phyloP scores from a whole-genome alignment of 179 eudicot species.

The Silene vulgaris region DNA sequence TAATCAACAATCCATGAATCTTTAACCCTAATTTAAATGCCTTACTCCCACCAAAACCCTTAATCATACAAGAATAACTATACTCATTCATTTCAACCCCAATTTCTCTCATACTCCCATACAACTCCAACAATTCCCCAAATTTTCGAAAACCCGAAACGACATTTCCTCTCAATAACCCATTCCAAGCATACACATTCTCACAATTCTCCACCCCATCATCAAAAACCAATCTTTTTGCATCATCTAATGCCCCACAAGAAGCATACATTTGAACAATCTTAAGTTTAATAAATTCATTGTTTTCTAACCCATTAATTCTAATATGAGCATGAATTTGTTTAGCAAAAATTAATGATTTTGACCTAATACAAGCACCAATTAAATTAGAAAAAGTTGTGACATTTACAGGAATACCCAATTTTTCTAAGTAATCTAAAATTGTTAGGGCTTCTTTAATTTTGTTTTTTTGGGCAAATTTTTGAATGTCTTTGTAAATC shows the following conservation, averaged over 20 bases:
- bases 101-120: conserved; percentile 55
- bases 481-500: conserved; percentile 55
- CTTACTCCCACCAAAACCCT: conserved; percentile 64
- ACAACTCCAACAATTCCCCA: conserved; percentile 38
- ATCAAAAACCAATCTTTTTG: conserved; percentile 46
- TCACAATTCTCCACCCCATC: conserved; percentile 27
- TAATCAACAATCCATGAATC: conserved; percentile 60
- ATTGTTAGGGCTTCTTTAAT: conserved; percentile 55
- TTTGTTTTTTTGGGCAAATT: conserved; percentile 45
- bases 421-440: conserved; percentile 55
- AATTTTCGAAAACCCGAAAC: conserved; percentile 49
- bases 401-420: conserved; percentile 67
- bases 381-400: conserved; percentile 62
- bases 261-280: conserved; percentile 68
- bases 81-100: conserved; percentile 76
- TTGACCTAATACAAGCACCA: conserved; percentile 47
- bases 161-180: conserved; percentile 79
- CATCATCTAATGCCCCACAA: conserved; percentile 63
- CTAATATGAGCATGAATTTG: conserved; percentile 55
- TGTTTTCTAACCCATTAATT: conserved; percentile 56
- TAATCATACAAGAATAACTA: conserved; percentile 74
- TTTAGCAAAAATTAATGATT: conserved; percentile 40
- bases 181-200: conserved; percentile 83
- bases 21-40: conserved; percentile 63
- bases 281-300: conserved; percentile 63